Percentiles rank a stretch among this genome's conserved stretches.
Evolutionary conservation across 257 asterid genomes (phyloP).

Genomic region (Pogostemon cablin): DNA sequence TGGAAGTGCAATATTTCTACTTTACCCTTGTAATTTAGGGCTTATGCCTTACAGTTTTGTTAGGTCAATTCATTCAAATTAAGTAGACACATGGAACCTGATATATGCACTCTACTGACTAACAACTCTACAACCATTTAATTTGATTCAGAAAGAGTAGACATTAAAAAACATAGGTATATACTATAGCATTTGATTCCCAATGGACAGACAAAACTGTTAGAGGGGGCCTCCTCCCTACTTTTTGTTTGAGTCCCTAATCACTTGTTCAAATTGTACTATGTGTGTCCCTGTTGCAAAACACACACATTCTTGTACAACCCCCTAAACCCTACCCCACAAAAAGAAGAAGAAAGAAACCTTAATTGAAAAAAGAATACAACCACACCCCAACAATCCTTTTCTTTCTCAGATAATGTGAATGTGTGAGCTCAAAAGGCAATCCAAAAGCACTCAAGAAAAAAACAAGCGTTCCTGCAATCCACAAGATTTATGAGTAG

Average conservation of each 20-base stretch:
- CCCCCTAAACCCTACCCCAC: neutral
- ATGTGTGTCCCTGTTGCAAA: neutral
- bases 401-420: neutral
- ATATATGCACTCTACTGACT: too few species aligned
- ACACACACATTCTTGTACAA: slow-evolving; percentile 7
- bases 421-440: slow-evolving; percentile 26
- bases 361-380: neutral
- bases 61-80: too few species aligned
- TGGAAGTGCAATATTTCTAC: too few species aligned
- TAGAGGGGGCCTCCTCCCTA: neutral
- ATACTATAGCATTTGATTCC: neutral
- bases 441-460: slow-evolving; percentile 30
- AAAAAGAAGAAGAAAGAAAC: neutral
- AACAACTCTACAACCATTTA: too few species aligned
- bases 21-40: too few species aligned
- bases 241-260: neutral
- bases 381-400: neutral
- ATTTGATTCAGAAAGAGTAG: too few species aligned
- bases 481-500: slow-evolving; percentile 48
- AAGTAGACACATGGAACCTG: too few species aligned
- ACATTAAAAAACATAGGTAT: too few species aligned
- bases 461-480: slow-evolving; percentile 38
- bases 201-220: neutral
- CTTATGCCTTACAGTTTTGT: too few species aligned
- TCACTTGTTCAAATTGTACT: slow-evolving; percentile 12